phyloP scores from a whole-genome alignment of 139 green algal species.

The Volvox reticuliferus region DNA sequence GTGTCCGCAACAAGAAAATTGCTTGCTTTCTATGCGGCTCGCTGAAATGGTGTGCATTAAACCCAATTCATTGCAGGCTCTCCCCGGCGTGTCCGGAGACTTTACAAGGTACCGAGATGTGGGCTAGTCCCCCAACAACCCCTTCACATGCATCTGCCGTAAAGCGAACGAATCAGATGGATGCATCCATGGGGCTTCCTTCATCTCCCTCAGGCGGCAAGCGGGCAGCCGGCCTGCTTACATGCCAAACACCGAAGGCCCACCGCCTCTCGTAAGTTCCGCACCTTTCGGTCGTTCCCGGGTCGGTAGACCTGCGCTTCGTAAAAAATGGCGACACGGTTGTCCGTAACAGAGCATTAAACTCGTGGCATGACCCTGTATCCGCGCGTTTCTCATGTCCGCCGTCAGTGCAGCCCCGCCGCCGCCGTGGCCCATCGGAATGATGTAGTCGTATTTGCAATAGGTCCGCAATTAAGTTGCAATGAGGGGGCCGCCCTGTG shows the following conservation, averaged over 20 bases:
- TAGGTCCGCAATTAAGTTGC: no score
- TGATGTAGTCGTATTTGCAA: no score
- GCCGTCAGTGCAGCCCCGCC: no score
- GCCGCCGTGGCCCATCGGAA: no score
- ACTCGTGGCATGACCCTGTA: no score
- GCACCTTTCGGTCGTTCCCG: no score
- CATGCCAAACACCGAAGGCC: neutral
- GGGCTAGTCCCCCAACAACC: neutral
- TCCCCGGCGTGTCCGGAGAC: neutral
- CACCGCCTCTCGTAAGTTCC: slow-evolving; percentile 9
- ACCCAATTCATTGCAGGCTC: neutral
- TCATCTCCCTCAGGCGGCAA: neutral
- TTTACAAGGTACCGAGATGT: neutral
- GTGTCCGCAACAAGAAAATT: neutral
- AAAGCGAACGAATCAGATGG: neutral
- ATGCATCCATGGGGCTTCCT: neutral
- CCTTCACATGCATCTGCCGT: neutral
- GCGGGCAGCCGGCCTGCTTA: neutral
- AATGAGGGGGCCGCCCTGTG: no score
- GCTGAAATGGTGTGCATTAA: neutral
- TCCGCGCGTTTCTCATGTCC: no score
- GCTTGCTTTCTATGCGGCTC: neutral
- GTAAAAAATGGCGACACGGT: no score
- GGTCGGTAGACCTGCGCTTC: no score
- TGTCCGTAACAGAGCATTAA: no score